phyloP scores from a whole-genome alignment of 208 protist species.

The Wallacemonas sp. region DNA sequence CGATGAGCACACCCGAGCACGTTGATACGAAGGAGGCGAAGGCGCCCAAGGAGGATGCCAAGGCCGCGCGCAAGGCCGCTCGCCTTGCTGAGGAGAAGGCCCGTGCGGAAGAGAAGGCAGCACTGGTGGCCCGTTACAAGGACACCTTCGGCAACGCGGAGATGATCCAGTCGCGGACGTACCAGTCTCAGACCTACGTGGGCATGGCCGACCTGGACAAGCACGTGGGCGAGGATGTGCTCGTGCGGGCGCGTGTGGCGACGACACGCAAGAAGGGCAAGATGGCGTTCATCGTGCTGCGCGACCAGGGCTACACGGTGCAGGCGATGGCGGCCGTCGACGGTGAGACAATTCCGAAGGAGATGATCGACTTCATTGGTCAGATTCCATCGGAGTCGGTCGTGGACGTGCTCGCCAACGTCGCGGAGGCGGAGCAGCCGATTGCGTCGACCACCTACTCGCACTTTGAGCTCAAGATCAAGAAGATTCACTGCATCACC shows the following conservation, averaged over 20 bases:
- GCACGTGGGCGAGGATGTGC: constrained; percentile 47
- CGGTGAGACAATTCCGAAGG: constrained; percentile 63
- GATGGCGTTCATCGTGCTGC: constrained; percentile 90
- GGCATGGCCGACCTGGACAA: constrained; percentile 45
- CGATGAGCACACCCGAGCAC: constrained; percentile 14
- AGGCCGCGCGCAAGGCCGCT: constrained; percentile 82
- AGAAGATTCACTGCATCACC: constrained; percentile 78
- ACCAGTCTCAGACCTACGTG: constrained; percentile 47
- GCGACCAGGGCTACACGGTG: constrained; percentile 70
- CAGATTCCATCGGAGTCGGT: constrained; percentile 88
- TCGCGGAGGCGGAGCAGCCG: constrained; percentile 63
- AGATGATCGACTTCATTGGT: constrained; percentile 91
- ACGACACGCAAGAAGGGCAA: constrained; percentile 92
- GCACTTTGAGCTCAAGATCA: constrained; percentile 78
- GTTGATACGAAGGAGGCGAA: constrained; percentile 12
- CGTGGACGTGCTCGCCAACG: constrained; percentile 79
- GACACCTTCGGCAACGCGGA: constrained; percentile 70
- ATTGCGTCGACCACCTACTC: constrained; percentile 81
- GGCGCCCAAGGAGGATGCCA: constrained; percentile 59
- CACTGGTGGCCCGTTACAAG: constrained; percentile 71
- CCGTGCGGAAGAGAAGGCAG: constrained; percentile 82
- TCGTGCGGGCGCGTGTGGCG: constrained; percentile 80
- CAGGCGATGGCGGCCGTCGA: constrained; percentile 85
- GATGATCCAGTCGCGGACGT: constrained; percentile 79
- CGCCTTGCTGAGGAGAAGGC: constrained; percentile 81